Conservation (phyloP, 1,284 basidiomycete species). For the Anthracocystis setariae region DNA sequence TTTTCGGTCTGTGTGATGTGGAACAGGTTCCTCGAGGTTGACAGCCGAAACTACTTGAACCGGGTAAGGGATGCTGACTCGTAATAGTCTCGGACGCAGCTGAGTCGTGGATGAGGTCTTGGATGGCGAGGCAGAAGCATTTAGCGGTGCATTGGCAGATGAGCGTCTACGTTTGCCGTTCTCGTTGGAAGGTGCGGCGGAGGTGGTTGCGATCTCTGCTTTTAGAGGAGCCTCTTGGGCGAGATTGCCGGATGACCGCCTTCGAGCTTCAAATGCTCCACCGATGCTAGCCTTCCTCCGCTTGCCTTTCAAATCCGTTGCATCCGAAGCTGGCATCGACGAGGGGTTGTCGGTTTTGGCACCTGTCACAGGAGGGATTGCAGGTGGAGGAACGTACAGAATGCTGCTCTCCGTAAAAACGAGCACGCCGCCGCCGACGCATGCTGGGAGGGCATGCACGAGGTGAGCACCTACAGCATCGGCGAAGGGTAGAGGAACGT, state of each 20-base stretch:
- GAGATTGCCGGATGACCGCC: constrained; percentile 17
- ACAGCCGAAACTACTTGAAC: constrained; percentile 52
- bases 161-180: constrained; percentile 55
- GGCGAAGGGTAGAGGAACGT: constrained; percentile 58
- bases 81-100: constrained; percentile 32
- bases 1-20: background rate
- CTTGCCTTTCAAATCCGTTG: constrained; percentile 38
- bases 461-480: constrained; percentile 61
- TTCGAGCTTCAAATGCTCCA: constrained; percentile 18
- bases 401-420: constrained; percentile 60
- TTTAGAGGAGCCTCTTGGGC: constrained; percentile 4
- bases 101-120: constrained; percentile 4
- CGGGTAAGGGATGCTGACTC: constrained; percentile 39
- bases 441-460: constrained; percentile 50
- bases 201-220: background rate
- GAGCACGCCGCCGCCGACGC: constrained; percentile 59
- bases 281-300: constrained; percentile 52
- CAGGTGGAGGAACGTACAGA: constrained; percentile 56
- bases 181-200: constrained; percentile 37
- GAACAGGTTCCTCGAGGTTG: constrained; percentile 20
- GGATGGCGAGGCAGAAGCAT: constrained; percentile 11
- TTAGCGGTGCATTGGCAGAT: constrained; percentile 23
- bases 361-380: constrained; percentile 4
- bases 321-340: constrained; percentile 2
- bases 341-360: background rate